Evolutionary conservation across 1,284 basidiomycete genomes (phyloP).

Genomic region (Boletus mariae): DNA sequence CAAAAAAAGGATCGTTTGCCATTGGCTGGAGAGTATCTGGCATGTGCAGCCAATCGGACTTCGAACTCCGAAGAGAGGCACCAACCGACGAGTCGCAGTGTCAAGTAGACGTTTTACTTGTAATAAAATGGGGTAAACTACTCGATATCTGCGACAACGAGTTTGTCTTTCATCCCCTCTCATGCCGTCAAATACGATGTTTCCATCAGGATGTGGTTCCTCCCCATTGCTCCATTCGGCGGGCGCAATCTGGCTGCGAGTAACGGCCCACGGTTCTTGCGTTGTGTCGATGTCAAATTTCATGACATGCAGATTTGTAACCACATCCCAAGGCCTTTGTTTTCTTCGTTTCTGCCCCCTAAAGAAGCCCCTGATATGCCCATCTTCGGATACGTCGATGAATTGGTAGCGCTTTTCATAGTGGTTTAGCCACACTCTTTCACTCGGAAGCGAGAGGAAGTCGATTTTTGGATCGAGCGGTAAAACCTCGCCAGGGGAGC

Average conservation of each 20-base stretch:
- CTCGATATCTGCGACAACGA: neutral
- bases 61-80: too few species aligned
- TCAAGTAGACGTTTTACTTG: too few species aligned
- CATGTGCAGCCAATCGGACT: too few species aligned
- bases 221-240: neutral
- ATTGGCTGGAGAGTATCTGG: too few species aligned
- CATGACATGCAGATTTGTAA: neutral
- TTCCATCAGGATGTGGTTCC: neutral
- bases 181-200: neutral
- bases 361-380: neutral
- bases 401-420: neutral
- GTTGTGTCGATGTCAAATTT: neutral
- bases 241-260: neutral
- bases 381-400: neutral
- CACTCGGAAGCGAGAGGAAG: neutral
- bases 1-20: too few species aligned
- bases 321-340: neutral
- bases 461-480: neutral
- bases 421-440: neutral
- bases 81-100: too few species aligned
- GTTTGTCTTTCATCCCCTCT: neutral
- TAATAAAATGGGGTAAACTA: too few species aligned
- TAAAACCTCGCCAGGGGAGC: neutral
- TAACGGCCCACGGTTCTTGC: neutral
- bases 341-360: neutral